These are phyloP conservation scores for Aspergillus fumigatus DNA, from an alignment of 2,329 filamentous ascomycete species.

Conservation along the genomic window DNA sequence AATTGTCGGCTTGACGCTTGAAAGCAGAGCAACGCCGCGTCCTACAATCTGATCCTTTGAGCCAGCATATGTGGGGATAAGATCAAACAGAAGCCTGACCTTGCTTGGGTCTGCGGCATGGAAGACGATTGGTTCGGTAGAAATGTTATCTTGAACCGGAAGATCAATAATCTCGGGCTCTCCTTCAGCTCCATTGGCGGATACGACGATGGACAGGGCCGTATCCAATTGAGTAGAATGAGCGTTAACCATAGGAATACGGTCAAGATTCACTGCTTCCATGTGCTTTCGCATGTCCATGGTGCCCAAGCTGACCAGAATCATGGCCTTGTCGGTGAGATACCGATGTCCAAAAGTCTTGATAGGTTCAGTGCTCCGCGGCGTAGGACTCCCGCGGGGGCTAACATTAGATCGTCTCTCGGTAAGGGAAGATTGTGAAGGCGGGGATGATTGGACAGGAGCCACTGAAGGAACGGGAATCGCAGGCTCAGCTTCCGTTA, in stretches of 20 bases:
- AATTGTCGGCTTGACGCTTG: slow-evolving; percentile 75
- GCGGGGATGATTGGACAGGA: slow-evolving; percentile 33
- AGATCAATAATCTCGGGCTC: slow-evolving; percentile 88
- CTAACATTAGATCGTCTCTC: slow-evolving; percentile 40
- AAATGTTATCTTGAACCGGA: slow-evolving; percentile 88
- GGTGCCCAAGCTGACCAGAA: slow-evolving; percentile 86
- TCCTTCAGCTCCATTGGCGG: slow-evolving; percentile 76
- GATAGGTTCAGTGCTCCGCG: slow-evolving; percentile 63
- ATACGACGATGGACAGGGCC: slow-evolving; percentile 84
- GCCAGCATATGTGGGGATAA: slow-evolving; percentile 91
- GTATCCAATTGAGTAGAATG: slow-evolving; percentile 93
- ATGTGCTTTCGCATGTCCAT: slow-evolving; percentile 87
- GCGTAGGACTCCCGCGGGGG: slow-evolving; percentile 36
- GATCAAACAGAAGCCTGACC: slow-evolving; percentile 88
- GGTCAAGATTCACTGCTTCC: slow-evolving; percentile 79
- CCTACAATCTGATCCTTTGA: slow-evolving; percentile 76
- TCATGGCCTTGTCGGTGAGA: slow-evolving; percentile 79
- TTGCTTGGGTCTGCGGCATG: slow-evolving; percentile 70
- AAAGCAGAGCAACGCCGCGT: slow-evolving; percentile 81
- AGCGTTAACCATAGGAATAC: slow-evolving; percentile 79
- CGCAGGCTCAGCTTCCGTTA: slow-evolving; percentile 29
- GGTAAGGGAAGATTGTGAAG: slow-evolving; percentile 35
- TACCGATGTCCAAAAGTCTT: slow-evolving; percentile 97
- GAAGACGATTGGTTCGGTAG: slow-evolving; percentile 90
- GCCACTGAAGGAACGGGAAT: slow-evolving; percentile 28